Evolutionary conservation across 2,329 filamentous ascomycete genomes (phyloP).

Genomic region (Gliomastix tumulicola): DNA sequence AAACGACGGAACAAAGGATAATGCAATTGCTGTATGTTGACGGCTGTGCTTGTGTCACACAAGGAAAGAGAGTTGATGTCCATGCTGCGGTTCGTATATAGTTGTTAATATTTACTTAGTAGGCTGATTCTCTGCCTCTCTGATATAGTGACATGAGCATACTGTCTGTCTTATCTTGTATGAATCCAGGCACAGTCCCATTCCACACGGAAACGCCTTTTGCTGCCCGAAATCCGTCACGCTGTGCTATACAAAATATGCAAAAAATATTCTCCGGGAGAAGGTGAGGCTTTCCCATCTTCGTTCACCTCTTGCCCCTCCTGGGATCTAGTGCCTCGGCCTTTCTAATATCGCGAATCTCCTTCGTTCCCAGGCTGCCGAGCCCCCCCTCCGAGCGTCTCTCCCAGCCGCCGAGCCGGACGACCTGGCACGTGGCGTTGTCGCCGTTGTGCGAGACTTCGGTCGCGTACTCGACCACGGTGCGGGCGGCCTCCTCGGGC

Average conservation of each 20-base stretch:
- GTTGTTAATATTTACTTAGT: too few relatives aligned
- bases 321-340: conserved; percentile 78
- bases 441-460: conserved; percentile 67
- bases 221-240: too few relatives aligned
- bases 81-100: too few relatives aligned
- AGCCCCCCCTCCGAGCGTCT: conserved; percentile 74
- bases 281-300: conserved; percentile 1
- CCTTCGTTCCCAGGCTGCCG: conserved; percentile 85
- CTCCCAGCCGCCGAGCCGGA: conserved; percentile 64
- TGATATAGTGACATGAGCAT: too few relatives aligned
- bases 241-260: conserved; percentile 3
- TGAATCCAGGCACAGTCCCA: too few relatives aligned
- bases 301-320: conserved; percentile 46
- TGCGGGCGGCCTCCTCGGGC: conserved; percentile 74
- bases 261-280: too few relatives aligned
- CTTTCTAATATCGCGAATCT: conserved; percentile 77
- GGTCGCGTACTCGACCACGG: conserved; percentile 80
- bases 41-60: too few relatives aligned
- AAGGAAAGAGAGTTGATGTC: too few relatives aligned
- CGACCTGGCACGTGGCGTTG: conserved; percentile 63
- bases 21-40: too few relatives aligned
- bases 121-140: too few relatives aligned
- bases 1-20: conserved; percentile 7
- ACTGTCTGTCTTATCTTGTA: too few relatives aligned
- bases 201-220: too few relatives aligned